Evolutionary conservation across 129 eudicot genomes (phyloP).

Genomic region (Flaveria trinervia): DNA sequence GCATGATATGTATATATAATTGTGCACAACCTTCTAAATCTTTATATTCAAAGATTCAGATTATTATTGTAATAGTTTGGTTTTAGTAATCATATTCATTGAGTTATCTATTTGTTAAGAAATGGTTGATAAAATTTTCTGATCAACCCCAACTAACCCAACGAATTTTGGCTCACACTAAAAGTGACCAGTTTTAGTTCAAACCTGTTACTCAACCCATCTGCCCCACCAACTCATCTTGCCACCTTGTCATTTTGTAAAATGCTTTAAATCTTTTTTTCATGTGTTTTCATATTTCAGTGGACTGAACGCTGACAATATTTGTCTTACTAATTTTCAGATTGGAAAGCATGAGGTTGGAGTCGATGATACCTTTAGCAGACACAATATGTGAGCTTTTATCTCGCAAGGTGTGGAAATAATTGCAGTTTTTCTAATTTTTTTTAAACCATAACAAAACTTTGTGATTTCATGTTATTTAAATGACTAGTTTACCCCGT

Average conservation of each 20-base stretch:
- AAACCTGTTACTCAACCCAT: neutral
- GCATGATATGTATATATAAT: neutral
- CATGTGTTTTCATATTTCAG: neutral
- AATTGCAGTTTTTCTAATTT: neutral
- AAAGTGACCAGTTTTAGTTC: neutral
- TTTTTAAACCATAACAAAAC: neutral
- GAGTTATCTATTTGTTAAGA: neutral
- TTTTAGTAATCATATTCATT: neutral
- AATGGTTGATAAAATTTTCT: neutral
- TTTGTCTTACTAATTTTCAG: slow-evolving; percentile 39
- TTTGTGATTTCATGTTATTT: slow-evolving; percentile 1
- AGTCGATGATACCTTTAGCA: slow-evolving; percentile 65
- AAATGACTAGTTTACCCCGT: neutral
- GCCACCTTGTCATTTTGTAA: slow-evolving; percentile 4
- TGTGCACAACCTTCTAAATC: neutral
- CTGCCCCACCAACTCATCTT: neutral
- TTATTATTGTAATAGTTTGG: neutral
- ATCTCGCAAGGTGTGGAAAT: slow-evolving; percentile 62
- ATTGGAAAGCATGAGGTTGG: slow-evolving; percentile 52
- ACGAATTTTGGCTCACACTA: neutral
- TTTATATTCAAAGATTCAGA: neutral
- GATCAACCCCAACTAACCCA: neutral
- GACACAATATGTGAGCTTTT: slow-evolving; percentile 65
- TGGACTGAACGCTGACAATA: slow-evolving; percentile 1
- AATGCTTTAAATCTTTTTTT: neutral